Evolutionary conservation across 805 yeast species (phyloP), one percentile per base, ranked within the genome.

Genomic region (Candida piceae): DNA sequence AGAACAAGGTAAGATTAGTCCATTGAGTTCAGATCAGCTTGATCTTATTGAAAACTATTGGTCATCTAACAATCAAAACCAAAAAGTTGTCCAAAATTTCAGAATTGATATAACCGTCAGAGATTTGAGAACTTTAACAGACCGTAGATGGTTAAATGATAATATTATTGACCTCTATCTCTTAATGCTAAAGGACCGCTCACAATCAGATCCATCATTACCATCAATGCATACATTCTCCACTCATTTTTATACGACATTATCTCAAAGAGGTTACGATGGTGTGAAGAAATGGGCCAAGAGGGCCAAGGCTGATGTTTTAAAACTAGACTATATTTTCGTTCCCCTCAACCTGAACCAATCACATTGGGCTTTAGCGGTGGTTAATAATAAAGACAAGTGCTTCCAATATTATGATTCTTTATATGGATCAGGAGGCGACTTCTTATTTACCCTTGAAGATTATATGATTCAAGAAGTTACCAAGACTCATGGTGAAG

Each of bases 361-460:
- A 38, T 74, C 89, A 1, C 98, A 93, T 60, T 93, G 98, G 98
- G 93, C 95, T 2, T 62, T 88, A 20, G 88, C 90, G 0, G 82
- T 81, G 27, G 69, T 90, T 16, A 80, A 93, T 58, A 74, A 87
- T 41, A 61, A 60, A 30, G 61, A 67, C 4, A 69, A 71, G 46
- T 66, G 73, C 29, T 78, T 90, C 37, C 64, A 72, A 13, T 90
- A 84, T 53, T 78, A 75, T 47, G 98, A 93, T 61, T 88, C 97
- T 0, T 62, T 93, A 38, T 58, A 70, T n/a, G 64, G 65, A 22
- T 71, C 74, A 2, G 73, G 72, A 18, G 47, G 49, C 4, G 54
- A 70, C 60, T 17, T 72, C 7, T 57, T 85, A 34, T 55, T 63
- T 24, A 54, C 68, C 21, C 58, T 89, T 31, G 62, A 70, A 24